Evolutionary conservation across 345 rosid species (phyloP).

Genomic region (Populus ilicifolia): DNA sequence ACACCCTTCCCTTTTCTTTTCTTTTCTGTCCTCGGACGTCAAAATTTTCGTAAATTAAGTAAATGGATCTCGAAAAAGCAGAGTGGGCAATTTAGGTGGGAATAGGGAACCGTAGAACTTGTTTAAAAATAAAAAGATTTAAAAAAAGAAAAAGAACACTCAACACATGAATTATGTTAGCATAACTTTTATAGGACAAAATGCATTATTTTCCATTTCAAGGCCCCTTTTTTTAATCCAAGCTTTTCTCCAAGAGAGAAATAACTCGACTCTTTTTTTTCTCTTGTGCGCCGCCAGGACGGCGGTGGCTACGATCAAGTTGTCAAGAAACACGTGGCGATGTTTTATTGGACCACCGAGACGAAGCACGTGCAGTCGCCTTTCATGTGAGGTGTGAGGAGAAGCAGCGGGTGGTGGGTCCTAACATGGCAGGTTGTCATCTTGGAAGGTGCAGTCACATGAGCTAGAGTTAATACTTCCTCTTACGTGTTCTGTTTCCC

Average conservation of each 20-base stretch:
- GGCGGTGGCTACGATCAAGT: conserved; percentile 20
- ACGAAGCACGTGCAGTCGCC: conserved; percentile 23
- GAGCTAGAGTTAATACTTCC: conserved; percentile 11
- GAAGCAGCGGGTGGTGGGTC: conserved; percentile 49
- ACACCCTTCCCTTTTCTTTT: too few species aligned
- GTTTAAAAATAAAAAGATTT: too few species aligned
- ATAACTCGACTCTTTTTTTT: not conserved
- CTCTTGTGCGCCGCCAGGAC: not conserved
- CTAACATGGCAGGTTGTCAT: conserved; percentile 27
- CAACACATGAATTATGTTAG: too few species aligned
- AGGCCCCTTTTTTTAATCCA: too few species aligned
- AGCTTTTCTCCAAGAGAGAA: not conserved
- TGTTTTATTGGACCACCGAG: conserved; percentile 9
- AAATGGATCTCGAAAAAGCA: too few species aligned
- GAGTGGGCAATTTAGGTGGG: too few species aligned
- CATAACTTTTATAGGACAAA: too few species aligned
- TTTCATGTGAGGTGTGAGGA: not conserved
- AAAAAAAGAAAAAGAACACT: too few species aligned
- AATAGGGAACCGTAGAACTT: too few species aligned
- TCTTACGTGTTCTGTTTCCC: conserved; percentile 17
- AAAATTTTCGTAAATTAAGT: too few species aligned
- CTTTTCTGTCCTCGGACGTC: too few species aligned
- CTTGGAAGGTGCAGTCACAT: conserved; percentile 67
- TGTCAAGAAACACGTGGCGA: conserved; percentile 16
- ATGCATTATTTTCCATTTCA: too few species aligned